Percentiles rank a stretch among this genome's conserved stretches.
Evolutionary conservation across 768 basidiomycete species (phyloP).

Genomic region (Calocybe cyanea): DNA sequence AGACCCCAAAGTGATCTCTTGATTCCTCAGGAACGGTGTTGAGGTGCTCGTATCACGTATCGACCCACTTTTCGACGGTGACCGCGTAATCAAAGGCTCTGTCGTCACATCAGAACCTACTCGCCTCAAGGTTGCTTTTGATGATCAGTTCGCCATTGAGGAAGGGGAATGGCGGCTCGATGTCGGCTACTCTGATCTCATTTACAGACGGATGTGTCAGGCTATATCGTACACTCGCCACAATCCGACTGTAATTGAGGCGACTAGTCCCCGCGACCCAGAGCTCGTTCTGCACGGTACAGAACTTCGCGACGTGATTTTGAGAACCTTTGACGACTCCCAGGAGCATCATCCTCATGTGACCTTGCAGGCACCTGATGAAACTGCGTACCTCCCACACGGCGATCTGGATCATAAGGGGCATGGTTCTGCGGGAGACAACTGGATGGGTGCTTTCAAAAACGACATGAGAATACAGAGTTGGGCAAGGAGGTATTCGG

Average conservation of each 20-base stretch:
- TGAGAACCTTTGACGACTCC: constrained; percentile 48
- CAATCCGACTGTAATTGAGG: constrained; percentile 45
- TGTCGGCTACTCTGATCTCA: constrained; percentile 61
- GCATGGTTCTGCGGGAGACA: constrained; percentile 7
- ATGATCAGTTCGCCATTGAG: constrained; percentile 39
- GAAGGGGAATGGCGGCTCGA: constrained; percentile 65
- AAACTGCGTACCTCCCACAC: constrained; percentile 31
- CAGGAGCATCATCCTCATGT: constrained; percentile 26
- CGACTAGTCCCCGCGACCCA: constrained; percentile 24
- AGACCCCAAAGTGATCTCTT: not conserved
- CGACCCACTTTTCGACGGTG: constrained; percentile 49
- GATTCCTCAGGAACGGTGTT: constrained; percentile 53
- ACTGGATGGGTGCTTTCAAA: constrained; percentile 50
- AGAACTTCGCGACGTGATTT: constrained; percentile 62
- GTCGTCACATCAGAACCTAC: constrained; percentile 47
- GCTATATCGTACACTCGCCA: constrained; percentile 58
- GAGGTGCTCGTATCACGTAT: constrained; percentile 61
- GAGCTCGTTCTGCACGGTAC: constrained; percentile 69
- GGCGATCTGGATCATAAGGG: constrained; percentile 33
- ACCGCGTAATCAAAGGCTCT: constrained; percentile 50
- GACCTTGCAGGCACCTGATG: constrained; percentile 36
- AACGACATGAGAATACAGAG: constrained; percentile 75
- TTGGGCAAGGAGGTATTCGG: constrained; percentile 73
- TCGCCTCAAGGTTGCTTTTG: constrained; percentile 57
- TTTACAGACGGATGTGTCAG: constrained; percentile 63